Evolutionary conservation across 768 basidiomycete genomes (phyloP).

Genomic region (Hygrophorus russula): DNA sequence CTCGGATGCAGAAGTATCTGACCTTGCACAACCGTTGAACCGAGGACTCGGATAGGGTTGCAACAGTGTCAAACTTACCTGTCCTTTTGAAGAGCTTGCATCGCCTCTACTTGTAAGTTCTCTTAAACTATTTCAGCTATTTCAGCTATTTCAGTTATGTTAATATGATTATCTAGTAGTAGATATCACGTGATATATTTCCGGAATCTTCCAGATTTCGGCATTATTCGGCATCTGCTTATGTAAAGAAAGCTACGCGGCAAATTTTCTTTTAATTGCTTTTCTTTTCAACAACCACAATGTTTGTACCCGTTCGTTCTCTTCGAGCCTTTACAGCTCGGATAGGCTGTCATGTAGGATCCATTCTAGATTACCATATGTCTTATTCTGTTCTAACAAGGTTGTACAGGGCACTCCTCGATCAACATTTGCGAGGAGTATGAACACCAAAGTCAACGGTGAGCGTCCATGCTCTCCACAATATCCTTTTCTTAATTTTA

Average conservation of each 20-base stretch:
- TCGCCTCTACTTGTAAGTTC: too few species aligned
- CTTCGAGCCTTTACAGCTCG: conserved; percentile 47
- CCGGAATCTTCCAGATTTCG: conserved; percentile 7
- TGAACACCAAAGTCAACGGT: conserved; percentile 94
- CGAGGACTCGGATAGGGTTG: too few species aligned
- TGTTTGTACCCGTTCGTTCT: conserved; percentile 64
- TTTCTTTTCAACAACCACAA: conserved; percentile 41
- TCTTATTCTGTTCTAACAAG: neutral
- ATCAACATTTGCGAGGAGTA: conserved; percentile 75
- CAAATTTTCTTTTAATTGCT: conserved; percentile 19
- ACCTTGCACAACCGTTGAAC: too few species aligned
- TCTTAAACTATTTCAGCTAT: too few species aligned
- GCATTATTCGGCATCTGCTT: neutral
- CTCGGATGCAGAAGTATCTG: neutral
- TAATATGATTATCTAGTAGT: too few species aligned
- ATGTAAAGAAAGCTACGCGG: neutral
- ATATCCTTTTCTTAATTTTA: neutral
- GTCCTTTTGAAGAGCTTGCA: too few species aligned
- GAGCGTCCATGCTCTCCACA: conserved; percentile 16
- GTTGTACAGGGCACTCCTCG: conserved; percentile 48
- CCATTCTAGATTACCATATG: neutral
- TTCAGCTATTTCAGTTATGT: too few species aligned
- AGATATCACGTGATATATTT: neutral
- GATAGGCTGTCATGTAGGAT: conserved; percentile 48
- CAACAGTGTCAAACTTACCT: too few species aligned